Evolutionary conservation across 192 early-diverging fungal genomes (phyloP).

Genomic region (Globomyces pollinis-pini): DNA sequence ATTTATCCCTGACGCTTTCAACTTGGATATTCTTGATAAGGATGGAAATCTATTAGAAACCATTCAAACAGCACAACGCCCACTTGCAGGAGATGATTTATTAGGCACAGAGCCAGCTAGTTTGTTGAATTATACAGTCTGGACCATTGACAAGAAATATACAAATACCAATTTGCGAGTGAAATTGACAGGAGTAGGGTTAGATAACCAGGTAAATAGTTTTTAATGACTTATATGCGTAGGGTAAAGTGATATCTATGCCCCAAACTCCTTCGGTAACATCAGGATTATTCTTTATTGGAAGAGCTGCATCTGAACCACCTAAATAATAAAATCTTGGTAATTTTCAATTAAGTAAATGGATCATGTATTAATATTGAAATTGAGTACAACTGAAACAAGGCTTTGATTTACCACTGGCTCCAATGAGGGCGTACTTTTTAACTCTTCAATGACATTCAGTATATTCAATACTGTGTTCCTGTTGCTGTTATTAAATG

Average conservation of each 20-base stretch:
- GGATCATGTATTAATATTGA: too few species aligned
- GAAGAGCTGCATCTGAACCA: too few species aligned
- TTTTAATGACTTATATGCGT: too few species aligned
- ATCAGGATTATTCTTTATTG: background rate
- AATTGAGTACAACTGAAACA: too few species aligned
- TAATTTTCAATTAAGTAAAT: too few species aligned
- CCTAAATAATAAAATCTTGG: too few species aligned
- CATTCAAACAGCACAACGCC: background rate
- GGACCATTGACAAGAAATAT: background rate
- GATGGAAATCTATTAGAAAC: background rate
- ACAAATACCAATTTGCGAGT: background rate
- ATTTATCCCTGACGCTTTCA: background rate
- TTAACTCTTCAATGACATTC: too few species aligned
- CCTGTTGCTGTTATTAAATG: too few species aligned
- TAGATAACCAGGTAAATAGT: too few species aligned
- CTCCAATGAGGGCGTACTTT: too few species aligned
- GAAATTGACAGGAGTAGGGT: background rate
- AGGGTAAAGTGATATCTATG: background rate
- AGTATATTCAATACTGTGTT: too few species aligned
- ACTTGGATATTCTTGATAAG: background rate
- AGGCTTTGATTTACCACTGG: too few species aligned
- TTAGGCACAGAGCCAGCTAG: background rate
- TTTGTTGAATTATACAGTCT: background rate
- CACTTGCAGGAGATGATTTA: background rate
- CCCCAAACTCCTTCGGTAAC: background rate